Percentiles rank a stretch among this genome's conserved stretches.
phyloP scores from a whole-genome alignment of 2,329 filamentous ascomycete species.

The Balansia obtecta region DNA sequence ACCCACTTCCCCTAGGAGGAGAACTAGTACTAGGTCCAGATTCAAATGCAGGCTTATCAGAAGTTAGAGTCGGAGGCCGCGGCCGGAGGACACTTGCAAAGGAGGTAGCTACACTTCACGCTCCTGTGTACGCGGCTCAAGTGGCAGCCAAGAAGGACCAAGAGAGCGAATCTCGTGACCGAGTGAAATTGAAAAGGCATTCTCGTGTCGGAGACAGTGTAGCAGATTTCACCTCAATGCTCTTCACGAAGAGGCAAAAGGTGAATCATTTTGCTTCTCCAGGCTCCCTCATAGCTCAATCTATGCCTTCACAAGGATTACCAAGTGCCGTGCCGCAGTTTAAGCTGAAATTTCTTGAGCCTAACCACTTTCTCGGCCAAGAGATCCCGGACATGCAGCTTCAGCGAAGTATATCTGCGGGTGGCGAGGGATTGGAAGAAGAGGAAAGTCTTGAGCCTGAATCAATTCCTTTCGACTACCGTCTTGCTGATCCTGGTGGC shows the following conservation, averaged over 20 bases:
- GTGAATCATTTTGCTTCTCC: neutral
- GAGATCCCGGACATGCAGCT: neutral
- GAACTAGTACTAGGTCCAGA: neutral
- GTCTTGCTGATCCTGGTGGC: neutral
- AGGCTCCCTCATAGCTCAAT: neutral
- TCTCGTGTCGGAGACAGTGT: conserved; percentile 1
- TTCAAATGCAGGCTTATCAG: neutral
- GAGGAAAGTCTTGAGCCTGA: neutral
- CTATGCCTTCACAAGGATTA: neutral
- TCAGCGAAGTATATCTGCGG: neutral
- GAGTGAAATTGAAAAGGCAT: conserved; percentile 8
- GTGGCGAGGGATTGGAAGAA: neutral
- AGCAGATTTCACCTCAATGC: neutral
- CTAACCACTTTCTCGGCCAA: conserved; percentile 6
- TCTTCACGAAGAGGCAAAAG: neutral
- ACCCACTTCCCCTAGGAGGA: conserved; percentile 17
- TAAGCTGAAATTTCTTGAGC: conserved; percentile 4
- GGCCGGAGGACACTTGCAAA: conserved; percentile 21
- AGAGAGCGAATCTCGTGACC: conserved; percentile 12
- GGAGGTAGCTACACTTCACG: conserved; percentile 35
- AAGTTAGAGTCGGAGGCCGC: conserved; percentile 18
- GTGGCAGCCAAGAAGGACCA: conserved; percentile 19
- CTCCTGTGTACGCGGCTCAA: conserved; percentile 36
- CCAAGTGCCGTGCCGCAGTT: neutral
- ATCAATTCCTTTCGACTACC: neutral